Conservation (phyloP, 257 asterid genomes). For the Coffea eugenioides region DNA sequence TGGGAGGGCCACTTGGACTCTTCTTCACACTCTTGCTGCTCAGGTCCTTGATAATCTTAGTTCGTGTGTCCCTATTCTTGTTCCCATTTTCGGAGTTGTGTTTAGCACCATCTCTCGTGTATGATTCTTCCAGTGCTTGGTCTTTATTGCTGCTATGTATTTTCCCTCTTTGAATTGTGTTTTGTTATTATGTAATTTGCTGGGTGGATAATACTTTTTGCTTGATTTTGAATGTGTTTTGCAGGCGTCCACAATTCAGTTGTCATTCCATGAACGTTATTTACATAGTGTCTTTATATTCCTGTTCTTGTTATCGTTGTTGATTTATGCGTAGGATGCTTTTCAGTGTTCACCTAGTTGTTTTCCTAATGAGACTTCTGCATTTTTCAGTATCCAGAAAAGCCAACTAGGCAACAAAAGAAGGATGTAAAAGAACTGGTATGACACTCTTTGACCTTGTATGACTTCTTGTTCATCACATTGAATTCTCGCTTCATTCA, state of each 20-base stretch:
- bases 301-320: neutral
- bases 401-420: slow-evolving; percentile 94
- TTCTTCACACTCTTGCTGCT: slow-evolving; percentile 94
- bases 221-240: neutral
- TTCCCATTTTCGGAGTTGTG: neutral
- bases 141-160: neutral
- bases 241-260: neutral
- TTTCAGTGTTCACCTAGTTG: neutral
- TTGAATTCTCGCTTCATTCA: neutral
- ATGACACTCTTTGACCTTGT: slow-evolving; percentile 22
- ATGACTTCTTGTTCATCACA: neutral
- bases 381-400: slow-evolving; percentile 87
- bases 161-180: neutral
- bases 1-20: slow-evolving; percentile 96
- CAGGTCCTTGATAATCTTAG: slow-evolving; percentile 49
- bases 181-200: neutral
- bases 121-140: neutral
- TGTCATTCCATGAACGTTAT: neutral
- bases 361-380: slow-evolving; percentile 5
- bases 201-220: neutral
- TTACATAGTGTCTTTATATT: neutral
- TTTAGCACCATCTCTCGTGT: neutral
- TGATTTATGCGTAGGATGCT: neutral
- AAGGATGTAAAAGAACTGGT: slow-evolving; percentile 97
- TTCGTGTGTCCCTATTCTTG: neutral